Conservation (phyloP, 2,329 filamentous ascomycete species). For the Alternaria sp. region DNA sequence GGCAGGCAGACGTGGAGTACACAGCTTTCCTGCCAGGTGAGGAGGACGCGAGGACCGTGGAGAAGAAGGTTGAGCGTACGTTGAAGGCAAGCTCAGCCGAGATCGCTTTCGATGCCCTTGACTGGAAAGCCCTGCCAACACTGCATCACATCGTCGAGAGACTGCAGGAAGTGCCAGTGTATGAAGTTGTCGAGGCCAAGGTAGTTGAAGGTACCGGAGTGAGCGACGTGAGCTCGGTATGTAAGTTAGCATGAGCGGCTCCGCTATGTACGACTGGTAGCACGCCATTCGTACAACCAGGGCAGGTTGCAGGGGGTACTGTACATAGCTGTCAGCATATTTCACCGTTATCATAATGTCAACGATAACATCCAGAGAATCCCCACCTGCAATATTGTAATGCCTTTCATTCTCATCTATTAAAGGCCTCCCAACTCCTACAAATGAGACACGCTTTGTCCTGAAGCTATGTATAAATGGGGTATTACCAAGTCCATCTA, state of each 20-base stretch:
- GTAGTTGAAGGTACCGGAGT: conserved; percentile 64
- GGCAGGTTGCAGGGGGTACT: not conserved
- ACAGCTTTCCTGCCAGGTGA: conserved; percentile 53
- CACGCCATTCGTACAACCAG: not conserved
- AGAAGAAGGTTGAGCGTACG: conserved; percentile 48
- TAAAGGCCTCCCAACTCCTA: conserved; percentile 7
- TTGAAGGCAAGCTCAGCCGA: conserved; percentile 53
- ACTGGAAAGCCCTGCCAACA: conserved; percentile 66
- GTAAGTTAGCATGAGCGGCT: conserved; percentile 5
- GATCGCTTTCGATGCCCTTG: conserved; percentile 59
- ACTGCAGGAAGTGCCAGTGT: conserved; percentile 65
- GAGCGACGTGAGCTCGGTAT: conserved; percentile 54
- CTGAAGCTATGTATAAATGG: conserved; percentile 17
- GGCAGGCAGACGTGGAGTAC: conserved; percentile 64
- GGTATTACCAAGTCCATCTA: conserved; percentile 28
- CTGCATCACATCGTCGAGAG: conserved; percentile 65
- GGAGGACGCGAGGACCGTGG: conserved; percentile 41
- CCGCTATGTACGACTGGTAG: not conserved
- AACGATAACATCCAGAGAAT: not conserved
- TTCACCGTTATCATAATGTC: not conserved
- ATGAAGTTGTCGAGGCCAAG: conserved; percentile 64
- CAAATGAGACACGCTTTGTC: conserved; percentile 15
- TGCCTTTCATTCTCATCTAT: conserved; percentile 12
- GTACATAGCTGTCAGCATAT: not conserved
- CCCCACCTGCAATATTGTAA: not conserved